phyloP scores from a whole-genome alignment of 768 basidiomycete genomes.

The Mrakia gelida region DNA sequence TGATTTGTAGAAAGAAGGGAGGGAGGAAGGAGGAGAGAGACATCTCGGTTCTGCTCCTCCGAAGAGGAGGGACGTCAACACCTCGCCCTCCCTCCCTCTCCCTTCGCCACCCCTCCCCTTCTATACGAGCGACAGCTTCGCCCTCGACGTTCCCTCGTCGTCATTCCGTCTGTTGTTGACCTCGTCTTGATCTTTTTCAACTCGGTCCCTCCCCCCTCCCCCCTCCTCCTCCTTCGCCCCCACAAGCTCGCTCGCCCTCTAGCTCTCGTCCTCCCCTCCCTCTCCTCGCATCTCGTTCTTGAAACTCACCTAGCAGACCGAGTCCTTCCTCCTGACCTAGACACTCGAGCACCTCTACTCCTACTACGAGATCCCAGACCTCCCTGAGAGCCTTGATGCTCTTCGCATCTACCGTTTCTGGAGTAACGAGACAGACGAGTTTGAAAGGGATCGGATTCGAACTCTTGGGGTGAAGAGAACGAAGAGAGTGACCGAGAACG shows the following conservation, averaged over 20 bases:
- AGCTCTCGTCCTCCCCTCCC: not conserved
- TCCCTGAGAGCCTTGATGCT: constrained; percentile 72
- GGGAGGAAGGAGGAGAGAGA: too few species aligned
- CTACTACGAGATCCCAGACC: constrained; percentile 78
- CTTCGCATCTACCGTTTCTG: constrained; percentile 81
- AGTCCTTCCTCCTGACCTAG: constrained; percentile 62
- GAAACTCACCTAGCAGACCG: constrained; percentile 71
- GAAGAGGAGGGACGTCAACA: too few species aligned
- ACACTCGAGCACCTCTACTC: constrained; percentile 76
- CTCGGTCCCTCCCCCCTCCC: not conserved
- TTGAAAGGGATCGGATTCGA: constrained; percentile 62
- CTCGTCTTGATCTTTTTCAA: not conserved
- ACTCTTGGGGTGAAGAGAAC: constrained; percentile 66
- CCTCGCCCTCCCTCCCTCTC: too few species aligned
- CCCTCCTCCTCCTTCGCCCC: not conserved
- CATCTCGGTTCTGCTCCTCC: too few species aligned
- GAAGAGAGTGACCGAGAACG: constrained; percentile 75
- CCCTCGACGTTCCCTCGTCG: too few species aligned
- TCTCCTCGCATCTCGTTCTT: not conserved
- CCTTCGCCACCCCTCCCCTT: too few species aligned
- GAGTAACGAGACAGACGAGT: constrained; percentile 87
- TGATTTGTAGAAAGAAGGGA: too few species aligned
- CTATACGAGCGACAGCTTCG: too few species aligned
- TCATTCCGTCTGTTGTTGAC: too few species aligned
- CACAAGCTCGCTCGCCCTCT: not conserved